Evolutionary conservation across 2,329 filamentous ascomycete species (phyloP), one percentile per base, ranked within the genome.

Genomic region (Aureobasidium sp.): DNA sequence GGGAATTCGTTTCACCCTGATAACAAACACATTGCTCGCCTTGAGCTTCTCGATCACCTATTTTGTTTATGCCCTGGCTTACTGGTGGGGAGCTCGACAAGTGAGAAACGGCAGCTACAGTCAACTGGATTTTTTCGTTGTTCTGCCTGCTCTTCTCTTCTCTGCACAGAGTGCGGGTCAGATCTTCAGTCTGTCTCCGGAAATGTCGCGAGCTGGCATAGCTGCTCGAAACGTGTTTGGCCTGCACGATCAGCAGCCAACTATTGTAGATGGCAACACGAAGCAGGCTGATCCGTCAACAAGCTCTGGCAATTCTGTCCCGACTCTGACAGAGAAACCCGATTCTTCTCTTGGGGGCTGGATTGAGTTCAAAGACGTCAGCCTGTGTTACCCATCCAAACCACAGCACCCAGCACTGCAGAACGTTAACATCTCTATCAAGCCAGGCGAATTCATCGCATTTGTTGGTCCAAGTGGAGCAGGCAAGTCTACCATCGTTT

Each of bases 361-460:
- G 42, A 66, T 74, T 12, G 64, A 66, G 20, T 68, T 79, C 47
- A 68, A 73, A 26, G 67, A 75, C 34, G 73, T 79, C 10, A 75
- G 70, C 5, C 70, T 79, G 32, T 69, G 69, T 1, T 76, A 79
- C 59, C 68, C 69, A 15, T 67, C 69, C 5, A 74, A 74, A 32
- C 68, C 74, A 50, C 73, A 73, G 26, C 70, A 71, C 15, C 63
- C 67, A 8, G 70, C 82, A 0, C 73, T 87, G 6, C 72, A 74
- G 9, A 74, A 78, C 15, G 68, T 86, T 5, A 78, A 70, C 9
- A 75, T 87, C 34, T 72, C 72, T 0, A 78, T 79, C 4, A 68
- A 71, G 13, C 76, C 77, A 0, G 83, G 83, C 3, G 75, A 84
- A 60, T 84, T 81, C 0, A 74, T 86, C 1, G 77, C 76, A 1